phyloP scores from a whole-genome alignment of 2,329 filamentous ascomycete genomes.

The Dactylella cylindrospora region DNA sequence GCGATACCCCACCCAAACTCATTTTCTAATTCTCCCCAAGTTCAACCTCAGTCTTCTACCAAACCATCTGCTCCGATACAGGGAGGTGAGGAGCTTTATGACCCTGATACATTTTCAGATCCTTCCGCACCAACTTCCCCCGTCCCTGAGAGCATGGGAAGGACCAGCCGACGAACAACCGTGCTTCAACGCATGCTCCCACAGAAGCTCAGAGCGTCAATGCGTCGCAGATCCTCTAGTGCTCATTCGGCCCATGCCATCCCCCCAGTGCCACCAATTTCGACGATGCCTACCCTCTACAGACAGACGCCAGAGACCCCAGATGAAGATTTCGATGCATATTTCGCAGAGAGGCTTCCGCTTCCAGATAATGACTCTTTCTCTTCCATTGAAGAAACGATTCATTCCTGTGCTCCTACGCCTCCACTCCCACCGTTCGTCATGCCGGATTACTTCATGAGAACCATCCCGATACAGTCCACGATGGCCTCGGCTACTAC shows the following conservation, averaged over 20 bases:
- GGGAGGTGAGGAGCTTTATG: slow-evolving; percentile 46
- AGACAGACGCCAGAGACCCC: slow-evolving; percentile 45
- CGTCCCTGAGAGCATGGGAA: slow-evolving; percentile 42
- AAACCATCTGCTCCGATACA: slow-evolving; percentile 7
- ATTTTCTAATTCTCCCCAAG: slow-evolving; percentile 8
- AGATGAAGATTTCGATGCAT: slow-evolving; percentile 47
- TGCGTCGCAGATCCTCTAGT: slow-evolving; percentile 48
- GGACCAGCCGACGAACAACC: slow-evolving; percentile 45
- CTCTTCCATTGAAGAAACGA: slow-evolving; percentile 45
- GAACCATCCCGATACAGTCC: slow-evolving; percentile 26
- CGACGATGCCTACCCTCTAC: slow-evolving; percentile 47
- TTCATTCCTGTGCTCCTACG: slow-evolving; percentile 20
- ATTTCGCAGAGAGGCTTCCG: slow-evolving; percentile 39
- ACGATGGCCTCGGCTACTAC: slow-evolving; percentile 26
- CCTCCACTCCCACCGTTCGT: slow-evolving; percentile 33
- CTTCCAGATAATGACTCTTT: slow-evolving; percentile 39
- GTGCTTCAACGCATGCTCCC: slow-evolving; percentile 48
- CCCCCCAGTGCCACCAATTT: slow-evolving; percentile 45
- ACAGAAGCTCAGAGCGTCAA: slow-evolving; percentile 47
- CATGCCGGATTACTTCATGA: slow-evolving; percentile 44
- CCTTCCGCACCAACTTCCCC: slow-evolving; percentile 48
- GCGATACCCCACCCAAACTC: not conserved
- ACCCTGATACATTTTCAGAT: slow-evolving; percentile 49
- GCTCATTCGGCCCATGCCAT: slow-evolving; percentile 43
- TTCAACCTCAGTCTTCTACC: slow-evolving; percentile 1